Conservation (phyloP, 1,284 basidiomycete genomes). For the Cystobasidium pallidum region DNA sequence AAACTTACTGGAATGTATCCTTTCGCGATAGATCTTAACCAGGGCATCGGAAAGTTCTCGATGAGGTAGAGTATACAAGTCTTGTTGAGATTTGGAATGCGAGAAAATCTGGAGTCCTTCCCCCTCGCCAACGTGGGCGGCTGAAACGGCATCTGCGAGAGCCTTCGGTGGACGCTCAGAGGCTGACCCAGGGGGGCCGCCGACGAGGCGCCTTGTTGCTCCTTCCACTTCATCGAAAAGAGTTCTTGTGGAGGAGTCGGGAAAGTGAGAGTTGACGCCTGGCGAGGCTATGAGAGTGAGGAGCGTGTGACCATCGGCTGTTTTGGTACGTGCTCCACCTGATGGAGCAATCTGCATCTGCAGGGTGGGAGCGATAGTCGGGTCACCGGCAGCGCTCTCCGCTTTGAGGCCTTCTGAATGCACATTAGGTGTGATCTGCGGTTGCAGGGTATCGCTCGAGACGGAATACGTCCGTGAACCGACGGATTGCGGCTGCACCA, state of each 20-base stretch:
- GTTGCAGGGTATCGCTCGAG: no score
- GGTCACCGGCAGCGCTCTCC: not conserved
- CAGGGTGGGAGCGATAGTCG: not conserved
- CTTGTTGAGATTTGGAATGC: constrained; percentile 18
- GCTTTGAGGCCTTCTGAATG: not conserved
- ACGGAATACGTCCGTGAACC: not conserved
- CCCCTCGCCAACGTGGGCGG: not conserved
- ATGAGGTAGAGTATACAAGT: constrained; percentile 21
- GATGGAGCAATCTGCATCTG: not conserved
- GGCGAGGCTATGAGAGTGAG: constrained; percentile 16
- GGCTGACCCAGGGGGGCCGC: not conserved
- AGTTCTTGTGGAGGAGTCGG: constrained; percentile 29
- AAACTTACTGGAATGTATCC: constrained; percentile 25
- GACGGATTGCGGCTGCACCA: not conserved
- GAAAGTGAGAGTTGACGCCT: constrained; percentile 11
- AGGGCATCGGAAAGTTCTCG: constrained; percentile 18
- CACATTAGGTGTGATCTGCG: not conserved
- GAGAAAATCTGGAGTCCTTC: constrained; percentile 7
- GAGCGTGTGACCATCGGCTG: constrained; percentile 1
- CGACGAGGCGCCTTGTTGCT: constrained; percentile 6
- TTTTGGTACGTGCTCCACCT: not conserved
- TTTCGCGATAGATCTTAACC: constrained; percentile 17
- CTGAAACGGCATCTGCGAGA: not conserved
- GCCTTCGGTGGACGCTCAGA: not conserved
- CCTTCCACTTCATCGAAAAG: constrained; percentile 30